Base-by-base conservation (phyloP, 2,329 filamentous ascomycete species). In the Trichoderma simmonsii region DNA sequence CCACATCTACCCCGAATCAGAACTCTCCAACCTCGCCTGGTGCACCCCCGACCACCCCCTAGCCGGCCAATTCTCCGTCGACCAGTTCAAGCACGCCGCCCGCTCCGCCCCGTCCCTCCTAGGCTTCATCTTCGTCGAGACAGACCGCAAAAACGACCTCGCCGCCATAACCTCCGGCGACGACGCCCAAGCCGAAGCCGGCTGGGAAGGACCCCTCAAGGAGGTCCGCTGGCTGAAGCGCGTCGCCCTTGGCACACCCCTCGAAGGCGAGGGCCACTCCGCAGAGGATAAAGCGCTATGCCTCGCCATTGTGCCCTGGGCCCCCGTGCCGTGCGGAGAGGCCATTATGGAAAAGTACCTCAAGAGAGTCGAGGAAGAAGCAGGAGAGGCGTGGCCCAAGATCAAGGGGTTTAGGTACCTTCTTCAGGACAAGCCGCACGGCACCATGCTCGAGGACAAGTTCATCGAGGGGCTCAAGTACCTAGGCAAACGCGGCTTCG, bases 81-180 rank as follows among this genome's bases (percentile, higher is more conserved):
- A 85, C 34, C 87, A 94, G 78, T 95, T 92, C 83, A 82, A 80
- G 62, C 81, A 83, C 14, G 83, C 84, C 54, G 83, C 85, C 60
- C 78, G 79, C 36, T 78, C 83, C 5, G 79, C 81, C 11, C 76
- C 70, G 75, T 86, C 63, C 4, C 85, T 92, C 9, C 84, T 86
- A 30, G 93, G 93, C 71, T 95, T 95, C 82, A 85, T 97, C 75
- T 94, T 95, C 81, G 82, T 97, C 74, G 94, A 97, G 84, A 91
- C 92, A 14, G 94, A 97, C 81, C 91, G 93, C 74, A 88, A 87
- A 77, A 87, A 91, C 75, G 87, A 88, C 75, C 80, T 89, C 24
- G 82, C 83, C 26, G 78, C 85, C 8, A 85, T 83, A 26, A 81
- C 77, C 56, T 78, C 78, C 57, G 85, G 85, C 75, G 85, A 85